Evolutionary conservation across 345 rosid species (phyloP).

Genomic region (Citrus reticulata): DNA sequence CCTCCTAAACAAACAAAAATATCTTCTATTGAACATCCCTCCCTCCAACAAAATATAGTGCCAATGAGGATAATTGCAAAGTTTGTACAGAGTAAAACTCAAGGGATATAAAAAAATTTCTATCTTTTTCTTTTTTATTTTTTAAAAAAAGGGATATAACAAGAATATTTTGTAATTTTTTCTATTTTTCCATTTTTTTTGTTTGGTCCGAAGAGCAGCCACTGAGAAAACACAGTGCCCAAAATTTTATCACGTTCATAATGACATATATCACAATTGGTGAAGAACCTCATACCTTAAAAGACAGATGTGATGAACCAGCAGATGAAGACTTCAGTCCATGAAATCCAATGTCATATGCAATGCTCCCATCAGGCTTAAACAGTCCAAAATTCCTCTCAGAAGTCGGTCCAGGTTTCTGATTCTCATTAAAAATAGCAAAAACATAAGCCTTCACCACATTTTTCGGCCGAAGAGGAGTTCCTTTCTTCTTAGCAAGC

Average conservation of each 20-base stretch:
- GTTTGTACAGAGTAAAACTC: background rate
- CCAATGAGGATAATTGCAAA: background rate
- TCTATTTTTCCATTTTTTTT: background rate
- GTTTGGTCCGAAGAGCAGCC: background rate
- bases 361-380: constrained; percentile 87
- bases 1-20: background rate
- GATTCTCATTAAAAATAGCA: constrained; percentile 84
- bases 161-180: background rate
- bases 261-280: background rate
- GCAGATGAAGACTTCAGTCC: constrained; percentile 74
- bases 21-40: background rate
- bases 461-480: constrained; percentile 77
- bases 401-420: constrained; percentile 78
- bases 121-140: background rate
- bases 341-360: constrained; percentile 78
- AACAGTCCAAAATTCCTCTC: constrained; percentile 91
- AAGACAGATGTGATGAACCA: constrained; percentile 33
- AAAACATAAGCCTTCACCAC: constrained; percentile 82
- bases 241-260: constrained; percentile 10
- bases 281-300: constrained; percentile 57
- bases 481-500: constrained; percentile 93
- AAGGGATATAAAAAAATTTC: no score
- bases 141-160: no score
- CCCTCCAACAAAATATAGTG: background rate
- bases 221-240: background rate